Base-by-base conservation (phyloP, 2,329 filamentous ascomycete genomes). In the Aureobasidium sp. region DNA sequence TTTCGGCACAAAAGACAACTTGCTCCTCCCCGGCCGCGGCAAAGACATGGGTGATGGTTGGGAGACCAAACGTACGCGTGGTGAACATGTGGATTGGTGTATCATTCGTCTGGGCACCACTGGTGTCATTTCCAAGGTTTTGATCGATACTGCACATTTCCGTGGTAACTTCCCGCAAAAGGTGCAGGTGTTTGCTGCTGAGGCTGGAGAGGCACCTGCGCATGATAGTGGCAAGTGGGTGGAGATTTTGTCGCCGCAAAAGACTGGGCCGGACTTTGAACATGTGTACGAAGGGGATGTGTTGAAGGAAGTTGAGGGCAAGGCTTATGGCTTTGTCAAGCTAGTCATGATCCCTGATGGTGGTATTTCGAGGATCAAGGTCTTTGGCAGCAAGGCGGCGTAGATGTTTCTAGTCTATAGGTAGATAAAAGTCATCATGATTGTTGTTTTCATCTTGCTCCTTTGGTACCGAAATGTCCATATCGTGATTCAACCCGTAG, bases 281-380 rank as follows among this genome's bases (percentile, higher is more conserved):
- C 91, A 94, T 76, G 85, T 87, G 69, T 93, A 91, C 75, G 81
- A 71, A 60, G 69, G 38, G 27, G 76, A 80, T 18, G 72, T 72
- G 64, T 67, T 84, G 69, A 76, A 77, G 70, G 58, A 68, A n/a
- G 82, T 88, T 23, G 81, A 85, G 70, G 88, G 88, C 43, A 85
- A 83, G 75, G 81, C 84, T 3, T 92, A 93, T 74, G 94, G 92
- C 16, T 94, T 96, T 80, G 90, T 95, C 27, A 98, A 97, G 86
- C 84, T 98, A 76, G 92, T 93, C 40, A 96, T 98, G 76, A 93
- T 97, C 71, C 95, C 95, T 0, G 95, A 98, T 78, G 95, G 95
- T 40, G 95, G 95, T 29, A 92, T 98, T 3, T 97, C 97, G 88
- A 85, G 95, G 69, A 87, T 98, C 70, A 88, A 94, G 53, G 89